Evolutionary conservation across 371 early-diverging fungal genomes (phyloP), one percentile per base, ranked within the genome.

Genomic region (Gilbertella persicaria): DNA sequence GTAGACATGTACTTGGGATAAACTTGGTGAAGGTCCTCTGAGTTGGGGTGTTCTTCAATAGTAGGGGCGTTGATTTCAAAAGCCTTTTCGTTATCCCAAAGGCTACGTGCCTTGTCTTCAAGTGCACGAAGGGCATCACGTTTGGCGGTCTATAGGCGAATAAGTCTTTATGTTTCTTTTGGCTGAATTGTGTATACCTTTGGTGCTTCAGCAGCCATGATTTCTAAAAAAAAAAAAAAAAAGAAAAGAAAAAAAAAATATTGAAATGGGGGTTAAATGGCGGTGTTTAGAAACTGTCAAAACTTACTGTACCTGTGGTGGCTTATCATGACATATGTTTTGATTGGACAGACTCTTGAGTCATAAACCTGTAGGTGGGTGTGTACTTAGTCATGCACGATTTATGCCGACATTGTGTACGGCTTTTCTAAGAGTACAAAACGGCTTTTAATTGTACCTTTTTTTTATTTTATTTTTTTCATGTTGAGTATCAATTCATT

Each of bases 1-100:
- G 98, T 96, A 3, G 89, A 91, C 86, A 99, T 89, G 80, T 80
- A 98, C 74, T 99, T 99, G 64, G 89, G 92, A 55, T 85, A 79
- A 36, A 74, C 72, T 46, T 82, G 60, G 56, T 90, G 89, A 44
- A 88, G 51, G 70, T 78, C 62, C 33, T 66, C 71, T 41, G 66
- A 66, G 37, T 81, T 79, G 38, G 69, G 59, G 17, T 78, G 66
- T 55, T 89, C 87, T 52, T 80, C 83, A 43, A 85, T 70, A 33
- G 82, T 83, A 38, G 97, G 96, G 28, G 96, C 92, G 65, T 96
- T 76, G 40, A 86, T 74, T 73, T 98, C 96, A 55, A 95, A 96
- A 24, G 83, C 78, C 42, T 86, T 83, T 40, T 58, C 70, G 10
- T 75, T 76, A 46, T 91, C 86, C 99, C 99, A 99, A 58, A 78